A percentile compares a stretch with the other conserved stretches of the same genome.
phyloP scores from a whole-genome alignment of 805 yeast species.

The Hanseniaspora pseudoguilliermondii region DNA sequence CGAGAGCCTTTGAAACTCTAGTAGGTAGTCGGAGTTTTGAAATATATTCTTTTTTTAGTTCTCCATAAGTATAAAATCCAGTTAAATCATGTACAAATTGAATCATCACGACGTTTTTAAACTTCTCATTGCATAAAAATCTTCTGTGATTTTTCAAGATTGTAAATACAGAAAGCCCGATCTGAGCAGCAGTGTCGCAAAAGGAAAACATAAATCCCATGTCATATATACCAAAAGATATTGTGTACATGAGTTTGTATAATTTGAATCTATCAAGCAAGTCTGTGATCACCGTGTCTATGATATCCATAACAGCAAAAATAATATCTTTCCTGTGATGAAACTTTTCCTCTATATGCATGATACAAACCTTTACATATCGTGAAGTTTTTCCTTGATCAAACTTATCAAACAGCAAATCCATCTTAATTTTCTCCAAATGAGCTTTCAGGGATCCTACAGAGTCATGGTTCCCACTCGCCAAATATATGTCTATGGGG shows the following conservation, averaged over 20 bases:
- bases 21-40: neutral
- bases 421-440: neutral
- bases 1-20: neutral
- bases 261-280: neutral
- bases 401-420: neutral
- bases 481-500: too few species aligned
- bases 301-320: neutral
- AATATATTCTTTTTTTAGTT: neutral
- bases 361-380: neutral
- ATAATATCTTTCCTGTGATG: neutral
- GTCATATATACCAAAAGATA: neutral
- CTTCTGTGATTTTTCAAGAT: neutral
- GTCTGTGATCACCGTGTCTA: neutral
- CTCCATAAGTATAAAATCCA: neutral
- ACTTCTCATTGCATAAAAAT: neutral
- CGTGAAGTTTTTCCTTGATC: neutral
- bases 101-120: neutral
- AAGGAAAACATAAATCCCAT: neutral
- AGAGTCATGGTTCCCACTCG: neutral
- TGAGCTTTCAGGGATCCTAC: neutral
- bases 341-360: neutral
- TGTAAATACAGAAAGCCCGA: neutral
- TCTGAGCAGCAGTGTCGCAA: neutral
- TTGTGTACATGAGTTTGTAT: neutral
- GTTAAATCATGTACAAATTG: neutral